Evolutionary conservation across 2,329 filamentous ascomycete species (phyloP), one percentile per base, ranked within the genome.

Genomic region (Ceratocystis colombiana): DNA sequence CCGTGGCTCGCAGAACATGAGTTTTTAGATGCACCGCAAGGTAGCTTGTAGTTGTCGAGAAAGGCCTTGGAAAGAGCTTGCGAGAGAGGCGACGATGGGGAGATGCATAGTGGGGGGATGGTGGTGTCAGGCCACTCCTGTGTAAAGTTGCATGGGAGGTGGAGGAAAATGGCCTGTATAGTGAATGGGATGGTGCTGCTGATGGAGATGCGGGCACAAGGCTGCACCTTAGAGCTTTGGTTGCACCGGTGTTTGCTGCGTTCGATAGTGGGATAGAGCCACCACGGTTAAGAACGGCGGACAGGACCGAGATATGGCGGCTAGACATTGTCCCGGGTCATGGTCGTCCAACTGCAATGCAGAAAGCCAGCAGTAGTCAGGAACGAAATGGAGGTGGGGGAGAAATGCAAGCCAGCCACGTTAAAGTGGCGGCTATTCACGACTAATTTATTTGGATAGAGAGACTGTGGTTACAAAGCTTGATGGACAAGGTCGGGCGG

Each of bases 291-390:
- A 57, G 44, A 46, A 33, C 28, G 48, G 30, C 46, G 61, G 59
- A 44, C 22, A 63, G 61, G 53, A 63, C 61, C 61, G 65, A 63
- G 25, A 64, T 57, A 20, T 46, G 46, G 71, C 71, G 73, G 73
- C 74, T 77, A 73, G 76, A 75, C 77, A 78, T 78, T 70, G 73
- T 74, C 70, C 71, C 72, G 71, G 71, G 70, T 74, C 77, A 78
- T 78, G 75, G 72, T 73, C 68, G 61, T 57, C 46, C 65, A 48
- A 50, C 46, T 62, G 57, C 64, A 50, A 28, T 63, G 62, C 62
- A 62, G 68, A 69, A 69, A 69, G 69, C 69, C 64, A 69, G 45
- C 62, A 63, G 45, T 46, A 63, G 62, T 33, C 25, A 8, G 61
- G 15, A 63, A 44, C n/a, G 61, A 33, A 25, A 20, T 17, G 25